Evolutionary conservation across 495 filamentous ascomycete species (phyloP), one percentile per base, ranked within the genome.

Genomic region (Tuber umbilicatum): DNA sequence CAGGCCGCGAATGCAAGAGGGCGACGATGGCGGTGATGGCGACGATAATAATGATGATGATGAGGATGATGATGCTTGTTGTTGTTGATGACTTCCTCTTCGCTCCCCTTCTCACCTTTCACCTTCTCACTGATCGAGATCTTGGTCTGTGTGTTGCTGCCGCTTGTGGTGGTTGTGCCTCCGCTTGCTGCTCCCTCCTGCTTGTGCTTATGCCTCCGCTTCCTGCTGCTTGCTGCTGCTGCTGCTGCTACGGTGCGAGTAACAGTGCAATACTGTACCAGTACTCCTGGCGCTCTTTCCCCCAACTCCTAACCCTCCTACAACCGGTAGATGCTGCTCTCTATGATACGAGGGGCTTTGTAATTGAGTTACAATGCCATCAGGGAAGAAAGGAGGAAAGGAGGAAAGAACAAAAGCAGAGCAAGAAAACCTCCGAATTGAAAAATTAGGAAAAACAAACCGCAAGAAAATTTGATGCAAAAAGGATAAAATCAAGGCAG

Each of bases 171-270:
- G 55, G 14, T 64, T 4, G 55, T 64, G 55, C 27, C 14, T 64
- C n/a, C 19, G 55, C 55, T 64, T 35, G 55, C 55, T 64, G 55
- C 27, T 64, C 27, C 55, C 55, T 64, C 27, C 55, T 64, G 55
- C 55, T 64, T 64, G 55, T 64, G 55, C 55, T 64, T 64, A 35
- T 64, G 55, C 55, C 55, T 35, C 55, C 55, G 27, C 55, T 64
- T 35, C 27, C 27, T 64, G n/a, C 23, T 27, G 55, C 55, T 35
- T 17, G 55, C 55, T 31, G 47, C 42, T 45, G 42, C 42, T 50
- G 43, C 43, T 47, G 17, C n/a, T 60, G 50, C n/a, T 60, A 64
- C 55, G 27, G 55, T 35, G 50, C 50, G 12, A 60, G 50, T 31
- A 55, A n/a, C n/a, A n/a, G n/a, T n/a, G n/a, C 23, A 12, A 23